Evolutionary conservation across 768 basidiomycete genomes (phyloP), one percentile per base, ranked within the genome.

Genomic region (Lactifluus pinguis): DNA sequence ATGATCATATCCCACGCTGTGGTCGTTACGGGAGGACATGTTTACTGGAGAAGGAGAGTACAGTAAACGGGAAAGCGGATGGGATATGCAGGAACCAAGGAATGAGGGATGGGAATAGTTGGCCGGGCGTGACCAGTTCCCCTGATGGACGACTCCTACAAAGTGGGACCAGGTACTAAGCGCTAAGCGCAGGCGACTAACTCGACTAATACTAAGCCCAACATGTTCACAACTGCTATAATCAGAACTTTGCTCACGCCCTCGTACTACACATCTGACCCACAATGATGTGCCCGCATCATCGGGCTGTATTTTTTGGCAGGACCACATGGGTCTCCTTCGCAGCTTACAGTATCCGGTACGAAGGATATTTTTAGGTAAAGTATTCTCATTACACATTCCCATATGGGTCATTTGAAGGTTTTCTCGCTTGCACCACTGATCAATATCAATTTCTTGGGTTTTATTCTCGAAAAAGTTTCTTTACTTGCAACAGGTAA

Each of bases 1-100:
- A 41, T 68, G 68, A 59, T 73, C 72, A 60, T 73, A 72, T 21
- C 57, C 47, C 19, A 34, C 53, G 19, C 11, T 9, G 8, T 38
- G 41, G 21, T 53, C 54, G 11, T 21, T 53, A 39, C 53, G 57
- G 49, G 47, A 52, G 13, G 65, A 49, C 65, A 66, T 66, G 14
- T 13, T n/a, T 45, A 10, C n/a, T 51, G 30, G 6, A 34, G n/a
- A n/a, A n/a, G 30, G 19, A 41, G 17, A 1, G 38, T 17, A 10
- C 11, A 36, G 25, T 19, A 39, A 19, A n/a, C 21, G 6, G 25
- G 34, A 3, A 34, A 38, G 30, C 36, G 36, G 34, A 47, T 10
- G 21, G 45, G 10, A 8, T 25, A 8, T 13, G 19, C n/a, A 17
- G 2, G 34, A 36, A 36, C 34, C 2, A 6, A 36, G 7, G 6